A percentile compares a stretch with the other conserved stretches of the same genome.
Evolutionary conservation across 1,284 basidiomycete species (phyloP).

Genomic region (Takashimella koratensis): DNA sequence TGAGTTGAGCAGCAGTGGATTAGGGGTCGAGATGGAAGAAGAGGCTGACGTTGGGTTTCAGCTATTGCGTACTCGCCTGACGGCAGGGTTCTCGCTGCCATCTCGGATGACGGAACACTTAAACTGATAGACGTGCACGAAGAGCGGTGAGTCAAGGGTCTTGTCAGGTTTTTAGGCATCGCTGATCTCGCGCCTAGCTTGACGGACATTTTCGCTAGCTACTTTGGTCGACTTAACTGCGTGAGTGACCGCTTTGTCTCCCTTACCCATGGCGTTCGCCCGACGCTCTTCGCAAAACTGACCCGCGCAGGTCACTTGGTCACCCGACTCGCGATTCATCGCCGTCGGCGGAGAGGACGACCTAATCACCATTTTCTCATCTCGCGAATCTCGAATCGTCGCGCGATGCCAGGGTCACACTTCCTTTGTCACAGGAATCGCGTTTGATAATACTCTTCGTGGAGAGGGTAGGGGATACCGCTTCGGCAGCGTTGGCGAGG

Average conservation of each 20-base stretch:
- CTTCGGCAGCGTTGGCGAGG: conserved; percentile 89
- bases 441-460: conserved; percentile 75
- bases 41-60: conserved; percentile 32
- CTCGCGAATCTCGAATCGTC: conserved; percentile 86
- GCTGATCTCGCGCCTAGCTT: conserved; percentile 54
- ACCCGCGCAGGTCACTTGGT: conserved; percentile 66
- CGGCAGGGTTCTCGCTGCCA: conserved; percentile 75
- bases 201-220: conserved; percentile 83
- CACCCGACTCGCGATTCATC: conserved; percentile 88
- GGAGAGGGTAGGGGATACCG: conserved; percentile 83
- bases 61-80: conserved; percentile 89
- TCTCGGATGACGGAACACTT: conserved; percentile 83
- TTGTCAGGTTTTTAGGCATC: too few relatives aligned
- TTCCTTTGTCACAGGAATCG: conserved; percentile 82
- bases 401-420: conserved; percentile 96
- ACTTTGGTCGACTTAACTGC: conserved; percentile 84
- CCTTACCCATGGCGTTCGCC: background rate
- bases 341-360: conserved; percentile 92
- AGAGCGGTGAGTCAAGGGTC: conserved; percentile 65
- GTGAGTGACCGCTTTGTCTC: conserved; percentile 15
- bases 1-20: conserved; percentile 53
- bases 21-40: background rate
- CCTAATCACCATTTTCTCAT: conserved; percentile 85
- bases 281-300: background rate
- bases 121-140: conserved; percentile 79